Percentiles rank a stretch among this genome's conserved stretches.
Conservation (phyloP, 148 eudicot genomes). For the Fagopyrum esculentum region DNA sequence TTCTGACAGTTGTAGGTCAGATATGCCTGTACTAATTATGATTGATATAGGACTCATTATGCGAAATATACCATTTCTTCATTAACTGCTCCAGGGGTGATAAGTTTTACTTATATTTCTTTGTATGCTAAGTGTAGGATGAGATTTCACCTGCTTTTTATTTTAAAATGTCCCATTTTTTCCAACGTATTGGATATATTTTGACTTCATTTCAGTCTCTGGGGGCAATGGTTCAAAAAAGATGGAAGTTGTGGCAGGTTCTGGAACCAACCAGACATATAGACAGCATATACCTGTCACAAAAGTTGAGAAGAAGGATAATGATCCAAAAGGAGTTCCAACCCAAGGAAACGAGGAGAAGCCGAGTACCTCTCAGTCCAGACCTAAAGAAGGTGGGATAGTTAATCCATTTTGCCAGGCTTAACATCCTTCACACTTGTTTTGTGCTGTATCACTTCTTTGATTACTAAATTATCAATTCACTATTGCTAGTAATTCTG, state of each 20-base stretch:
- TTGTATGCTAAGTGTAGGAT: neutral
- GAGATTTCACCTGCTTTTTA: neutral
- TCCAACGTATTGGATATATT: neutral
- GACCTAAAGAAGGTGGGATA: constrained; percentile 65
- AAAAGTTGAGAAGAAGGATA: constrained; percentile 24
- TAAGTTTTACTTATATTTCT: neutral
- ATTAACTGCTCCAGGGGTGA: neutral
- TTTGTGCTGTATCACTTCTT: neutral
- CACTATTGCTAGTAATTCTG: neutral
- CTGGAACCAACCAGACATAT: constrained; percentile 21
- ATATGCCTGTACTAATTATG: neutral
- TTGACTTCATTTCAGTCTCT: constrained; percentile 27
- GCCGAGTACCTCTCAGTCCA: constrained; percentile 37
- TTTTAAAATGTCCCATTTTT: neutral
- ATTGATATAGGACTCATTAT: neutral
- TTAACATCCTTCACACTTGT: neutral
- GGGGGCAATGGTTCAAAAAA: constrained; percentile 21
- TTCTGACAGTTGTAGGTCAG: neutral
- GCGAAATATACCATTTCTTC: neutral
- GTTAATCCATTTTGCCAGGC: neutral
- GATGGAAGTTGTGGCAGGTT: constrained; percentile 24
- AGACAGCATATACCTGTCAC: constrained; percentile 24
- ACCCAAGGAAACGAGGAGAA: constrained; percentile 41
- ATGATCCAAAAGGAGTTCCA: constrained; percentile 23
- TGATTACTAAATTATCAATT: neutral